Evolutionary conservation across 148 eudicot species (phyloP), one percentile per base, ranked within the genome.

Genomic region (Agrostemma githago): DNA sequence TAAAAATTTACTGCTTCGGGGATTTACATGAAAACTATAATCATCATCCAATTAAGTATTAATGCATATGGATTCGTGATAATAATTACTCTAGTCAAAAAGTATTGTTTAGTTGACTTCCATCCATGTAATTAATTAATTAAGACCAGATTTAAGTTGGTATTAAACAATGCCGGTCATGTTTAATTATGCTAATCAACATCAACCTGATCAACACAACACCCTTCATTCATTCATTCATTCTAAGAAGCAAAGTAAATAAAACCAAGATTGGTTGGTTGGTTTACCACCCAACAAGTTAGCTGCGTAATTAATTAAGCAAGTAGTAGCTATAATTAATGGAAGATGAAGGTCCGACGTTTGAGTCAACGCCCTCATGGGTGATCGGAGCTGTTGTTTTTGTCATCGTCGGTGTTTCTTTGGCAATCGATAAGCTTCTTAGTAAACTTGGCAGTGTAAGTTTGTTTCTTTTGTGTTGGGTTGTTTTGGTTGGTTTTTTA

Each of bases 341-440:
- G 80, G 77, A 61, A 37, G 83, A 75, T 40, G 77, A 71, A 79
- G 74, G 74, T 8, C 79, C 77, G 4, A 39, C 77, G 3, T 80
- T 72, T 10, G 80, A 76, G 40, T 26, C 73, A 2, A 80, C 83
- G 1, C 80, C 83, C 16, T 76, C 83, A 76, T 80, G 80, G 83
- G 64, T 80, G 11, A 76, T 80, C 10, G 74, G 83, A 61, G 53
- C 39, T 10, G 80, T 70, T 12, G 79, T 80, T 5, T 73, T 80
- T 41, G 14, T 76, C 59, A 72, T 80, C 19, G 79, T 76, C 40
- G 67, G 48, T 37, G 12, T 76, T 68, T 80, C 83, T 60, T 72
- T 62, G 42, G 51, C 6, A 5, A 65, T 76, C 21, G 80, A 76
- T 6, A 80, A 76, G 53, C 66, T 76, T 60, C 76, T 80, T 11